Evolutionary conservation across 139 green algal genomes (phyloP).

Genomic region (Zygnema circumcarinatum): DNA sequence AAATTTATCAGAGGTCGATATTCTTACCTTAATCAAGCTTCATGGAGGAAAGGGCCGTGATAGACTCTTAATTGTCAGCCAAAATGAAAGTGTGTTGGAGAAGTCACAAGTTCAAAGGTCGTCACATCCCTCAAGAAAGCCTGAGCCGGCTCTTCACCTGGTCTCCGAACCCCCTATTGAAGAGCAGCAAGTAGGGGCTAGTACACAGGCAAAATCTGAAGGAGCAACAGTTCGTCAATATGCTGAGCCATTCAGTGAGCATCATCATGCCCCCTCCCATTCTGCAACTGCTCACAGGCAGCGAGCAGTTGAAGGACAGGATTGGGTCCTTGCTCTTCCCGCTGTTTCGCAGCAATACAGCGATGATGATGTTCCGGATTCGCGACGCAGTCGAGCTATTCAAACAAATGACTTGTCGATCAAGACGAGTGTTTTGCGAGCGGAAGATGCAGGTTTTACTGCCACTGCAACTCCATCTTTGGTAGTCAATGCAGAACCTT

Average conservation of each 20-base stretch:
- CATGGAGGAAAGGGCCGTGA: background rate
- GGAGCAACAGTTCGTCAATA: no score
- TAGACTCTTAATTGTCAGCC: background rate
- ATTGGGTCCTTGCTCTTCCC: constrained; percentile 14
- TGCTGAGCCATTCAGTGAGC: no score
- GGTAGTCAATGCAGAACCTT: no score
- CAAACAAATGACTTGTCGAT: background rate
- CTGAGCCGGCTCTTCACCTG: background rate
- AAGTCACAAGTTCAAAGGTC: constrained; percentile 12
- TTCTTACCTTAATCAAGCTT: constrained; percentile 36
- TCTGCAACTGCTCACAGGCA: background rate
- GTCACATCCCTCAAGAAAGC: background rate
- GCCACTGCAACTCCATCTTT: constrained; percentile 1
- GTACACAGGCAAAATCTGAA: background rate
- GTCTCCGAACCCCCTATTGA: background rate
- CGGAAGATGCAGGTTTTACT: background rate
- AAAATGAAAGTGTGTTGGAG: constrained; percentile 1
- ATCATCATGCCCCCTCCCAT: no score
- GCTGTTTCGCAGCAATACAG: background rate
- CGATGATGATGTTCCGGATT: constrained; percentile 6
- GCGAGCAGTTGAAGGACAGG: background rate
- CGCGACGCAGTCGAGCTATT: background rate
- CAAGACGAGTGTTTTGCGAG: constrained; percentile 19
- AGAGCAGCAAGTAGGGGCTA: background rate
- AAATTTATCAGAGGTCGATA: background rate